These are phyloP conservation scores for Coriolopsis trogii DNA, from an alignment of 1,284 basidiomycete species.

Conservation along the genomic window DNA sequence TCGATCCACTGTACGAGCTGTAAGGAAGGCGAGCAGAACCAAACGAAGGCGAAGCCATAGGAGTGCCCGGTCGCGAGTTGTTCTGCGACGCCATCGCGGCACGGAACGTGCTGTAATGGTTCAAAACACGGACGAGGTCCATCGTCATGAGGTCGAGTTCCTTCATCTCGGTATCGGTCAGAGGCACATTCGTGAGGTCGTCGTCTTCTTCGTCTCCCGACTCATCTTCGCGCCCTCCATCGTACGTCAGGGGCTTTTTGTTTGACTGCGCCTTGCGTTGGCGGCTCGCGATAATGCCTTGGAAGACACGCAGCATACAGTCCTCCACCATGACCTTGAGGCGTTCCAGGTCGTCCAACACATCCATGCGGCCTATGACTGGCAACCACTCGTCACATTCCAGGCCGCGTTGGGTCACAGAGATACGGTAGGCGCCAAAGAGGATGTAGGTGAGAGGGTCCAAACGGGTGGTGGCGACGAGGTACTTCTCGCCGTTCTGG, in stretches of 20 bases:
- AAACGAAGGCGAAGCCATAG: constrained; percentile 50
- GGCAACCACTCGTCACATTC: constrained; percentile 94
- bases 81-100: constrained; percentile 54
- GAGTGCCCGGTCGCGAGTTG: constrained; percentile 68
- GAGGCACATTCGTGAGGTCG: constrained; percentile 46
- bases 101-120: constrained; percentile 66
- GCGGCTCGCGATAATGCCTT: constrained; percentile 72
- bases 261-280: constrained; percentile 33
- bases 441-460: constrained; percentile 93
- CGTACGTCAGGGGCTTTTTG: constrained; percentile 39
- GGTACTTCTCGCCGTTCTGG: constrained; percentile 61
- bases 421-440: constrained; percentile 86
- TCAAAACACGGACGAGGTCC: constrained; percentile 73
- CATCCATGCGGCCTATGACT: constrained; percentile 76
- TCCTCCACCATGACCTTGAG: constrained; percentile 83
- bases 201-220: constrained; percentile 60
- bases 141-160: constrained; percentile 77
- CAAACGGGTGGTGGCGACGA: constrained; percentile 84
- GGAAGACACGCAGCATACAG: constrained; percentile 90
- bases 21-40: constrained; percentile 36
- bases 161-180: constrained; percentile 67
- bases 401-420: constrained; percentile 68
- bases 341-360: constrained; percentile 84
- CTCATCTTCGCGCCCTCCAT: constrained; percentile 62
- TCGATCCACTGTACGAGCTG: constrained; percentile 26